Base-by-base conservation (phyloP, 495 filamentous ascomycete species). In the Bacidia rubella region DNA sequence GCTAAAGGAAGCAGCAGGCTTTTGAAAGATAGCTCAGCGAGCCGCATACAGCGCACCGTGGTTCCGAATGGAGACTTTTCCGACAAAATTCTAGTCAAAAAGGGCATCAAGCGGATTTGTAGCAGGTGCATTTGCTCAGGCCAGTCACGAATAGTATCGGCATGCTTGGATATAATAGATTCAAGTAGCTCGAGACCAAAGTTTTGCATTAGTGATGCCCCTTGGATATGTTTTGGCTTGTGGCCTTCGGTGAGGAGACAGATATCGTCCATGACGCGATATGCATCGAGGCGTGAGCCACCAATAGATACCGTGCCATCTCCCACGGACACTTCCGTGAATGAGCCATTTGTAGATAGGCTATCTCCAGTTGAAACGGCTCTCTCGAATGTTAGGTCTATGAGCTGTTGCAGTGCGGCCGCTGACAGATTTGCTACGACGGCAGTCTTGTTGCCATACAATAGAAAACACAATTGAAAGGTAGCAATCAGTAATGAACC, bases 351-450 rank as follows among this genome's bases (percentile, higher is more conserved):
- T 12, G 70, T 61, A 5, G 72, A 62, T 57, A 68, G 69, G n/a
- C 66, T 69, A 82, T 83, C 80, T 64, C 96, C 87, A 71, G 96
- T 89, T 43, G 68, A 66, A 0, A 80, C 77, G 1, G 96, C 86
- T 65, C 90, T 88, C 65, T 98, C 93, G 68, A 94, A 97, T 1
- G 90, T 84, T 3, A 85, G 83, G 46, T 87, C 86, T 4, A 97
- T 83, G 19, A 97, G 79, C 67, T 98, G 92, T 65, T 95, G 92
- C 49, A 98, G 70, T 2, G 93, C 95, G 43, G 92, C 92, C 24
- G 90, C 87, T 17, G 92, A 90, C 1, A 92, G 95, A 54, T 92
- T 93, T 55, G 88, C 90, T 57, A 97, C 89, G 22, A 93, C 86
- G 26, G 80, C 80, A 66, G 83, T 90, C 67, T 95, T 97, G 65